phyloP scores from a whole-genome alignment of 257 asterid species.

The Lavandula angustifolia region DNA sequence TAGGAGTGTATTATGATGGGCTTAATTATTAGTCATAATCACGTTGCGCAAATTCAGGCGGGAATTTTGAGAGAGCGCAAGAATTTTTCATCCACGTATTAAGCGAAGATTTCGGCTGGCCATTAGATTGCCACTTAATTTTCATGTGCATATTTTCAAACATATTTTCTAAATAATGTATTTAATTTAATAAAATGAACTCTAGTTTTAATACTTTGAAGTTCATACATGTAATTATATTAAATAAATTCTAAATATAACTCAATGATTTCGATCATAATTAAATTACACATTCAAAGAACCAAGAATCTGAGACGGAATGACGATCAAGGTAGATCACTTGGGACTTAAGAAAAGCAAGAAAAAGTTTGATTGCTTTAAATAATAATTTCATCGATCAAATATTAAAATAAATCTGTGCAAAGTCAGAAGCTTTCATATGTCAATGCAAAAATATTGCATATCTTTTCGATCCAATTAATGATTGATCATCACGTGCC shows the following conservation, averaged over 20 bases:
- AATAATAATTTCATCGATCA: not conserved
- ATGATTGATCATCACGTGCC: slow-evolving; percentile 37
- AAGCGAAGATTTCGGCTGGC: slow-evolving; percentile 4
- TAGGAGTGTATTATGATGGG: not conserved
- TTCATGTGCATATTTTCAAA: slow-evolving; percentile 15
- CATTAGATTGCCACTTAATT: not conserved
- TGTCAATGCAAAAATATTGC: not conserved
- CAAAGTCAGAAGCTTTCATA: not conserved
- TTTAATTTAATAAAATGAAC: too few relatives aligned
- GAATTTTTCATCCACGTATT: not conserved
- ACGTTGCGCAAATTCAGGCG: slow-evolving; percentile 33
- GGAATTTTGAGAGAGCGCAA: not conserved
- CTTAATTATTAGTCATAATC: slow-evolving; percentile 13
- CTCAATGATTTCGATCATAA: too few relatives aligned
- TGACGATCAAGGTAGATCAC: slow-evolving; percentile 2
- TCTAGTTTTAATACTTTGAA: too few relatives aligned
- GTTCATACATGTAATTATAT: too few relatives aligned
- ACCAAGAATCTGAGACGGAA: too few relatives aligned
- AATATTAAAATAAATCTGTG: slow-evolving; percentile 1
- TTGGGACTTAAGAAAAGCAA: not conserved
- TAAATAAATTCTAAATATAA: too few relatives aligned
- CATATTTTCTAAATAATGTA: too few relatives aligned
- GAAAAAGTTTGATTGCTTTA: not conserved
- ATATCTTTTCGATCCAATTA: slow-evolving; percentile 1
- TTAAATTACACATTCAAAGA: too few relatives aligned